Evolutionary conservation across 2,329 filamentous ascomycete species (phyloP), one percentile per base, ranked within the genome.

Genomic region (Botrytis aclada): DNA sequence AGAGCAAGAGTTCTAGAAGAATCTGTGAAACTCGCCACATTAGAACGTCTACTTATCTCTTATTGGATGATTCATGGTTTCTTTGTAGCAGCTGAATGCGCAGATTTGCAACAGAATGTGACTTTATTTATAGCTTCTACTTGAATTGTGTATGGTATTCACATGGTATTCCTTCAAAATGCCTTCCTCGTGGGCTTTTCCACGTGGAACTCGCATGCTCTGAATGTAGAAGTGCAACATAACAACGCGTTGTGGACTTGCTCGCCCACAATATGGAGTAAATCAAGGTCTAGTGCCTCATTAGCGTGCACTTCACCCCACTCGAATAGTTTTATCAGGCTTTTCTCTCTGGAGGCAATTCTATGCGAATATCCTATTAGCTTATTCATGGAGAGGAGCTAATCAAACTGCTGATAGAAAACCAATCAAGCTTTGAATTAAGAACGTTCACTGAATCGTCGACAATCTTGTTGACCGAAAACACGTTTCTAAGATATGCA

Each of bases 31-130:
- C 3, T 29, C 14, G 51, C 51, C 12, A 54, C 14, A 29, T 54
- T 54, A 6, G 3, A 29, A 0, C n/a, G 14, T 8, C 6, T 0
- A 29, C 1, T 18, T 54, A 18, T 54, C 14, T 16, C 0, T 54
- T 8, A 54, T 18, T 29, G n/a, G 6, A 9, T 18, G 51, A 54
- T 29, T 9, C 22, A 7, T 16, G 1, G 2, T n/a, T n/a, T 29
- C 14, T 8, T 25, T 7, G 51, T 54, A 1, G 51, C n/a, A 29
- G 14, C 16, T 18, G 14, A n/a, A 54, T 54, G 14, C 51, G 8
- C 51, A 54, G 51, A 29, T 29, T 54, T 54, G 51, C n/a, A 54
- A 54, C 51, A 29, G 25, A 54, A 54, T 7, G 3, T 9, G 14
- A 29, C 0, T 54, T 29, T 29, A 54, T 54, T 29, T 18, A 8